These are phyloP conservation scores for Anacardium occidentale DNA, from an alignment of 345 rosid species.

Conservation along the genomic window DNA sequence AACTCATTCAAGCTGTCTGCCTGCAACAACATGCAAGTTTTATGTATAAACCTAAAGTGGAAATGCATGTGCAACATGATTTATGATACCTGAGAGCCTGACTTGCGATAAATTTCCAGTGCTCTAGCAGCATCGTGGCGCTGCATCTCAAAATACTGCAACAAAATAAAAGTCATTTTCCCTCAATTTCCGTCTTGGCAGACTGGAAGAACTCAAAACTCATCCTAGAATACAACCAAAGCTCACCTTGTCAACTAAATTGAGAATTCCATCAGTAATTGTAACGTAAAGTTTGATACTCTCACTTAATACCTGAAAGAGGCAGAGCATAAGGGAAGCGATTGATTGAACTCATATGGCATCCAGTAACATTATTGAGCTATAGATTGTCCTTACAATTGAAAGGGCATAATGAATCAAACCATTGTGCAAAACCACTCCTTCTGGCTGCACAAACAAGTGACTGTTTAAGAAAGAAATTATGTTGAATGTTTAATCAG, in stretches of 20 bases:
- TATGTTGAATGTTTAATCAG: too few relatives aligned
- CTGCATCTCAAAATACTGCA: slow-evolving; percentile 43
- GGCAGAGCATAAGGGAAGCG: background rate
- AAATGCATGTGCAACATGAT: background rate
- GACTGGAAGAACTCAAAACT: background rate
- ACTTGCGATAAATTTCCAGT: slow-evolving; percentile 39
- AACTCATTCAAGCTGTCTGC: slow-evolving; percentile 33
- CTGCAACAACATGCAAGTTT: slow-evolving; percentile 22
- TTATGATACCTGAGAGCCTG: slow-evolving; percentile 27
- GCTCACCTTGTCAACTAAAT: slow-evolving; percentile 39
- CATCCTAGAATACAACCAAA: background rate
- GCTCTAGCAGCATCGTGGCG: slow-evolving; percentile 30
- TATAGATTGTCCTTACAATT: slow-evolving; percentile 26
- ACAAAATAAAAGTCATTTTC: background rate
- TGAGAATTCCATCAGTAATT: slow-evolving; percentile 36
- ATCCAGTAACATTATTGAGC: background rate
- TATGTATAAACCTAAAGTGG: background rate
- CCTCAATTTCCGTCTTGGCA: background rate
- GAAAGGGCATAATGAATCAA: slow-evolving; percentile 39
- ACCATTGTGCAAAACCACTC: slow-evolving; percentile 26
- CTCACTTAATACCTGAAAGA: slow-evolving; percentile 36
- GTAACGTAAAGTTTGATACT: slow-evolving; percentile 33
- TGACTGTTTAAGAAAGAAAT: background rate
- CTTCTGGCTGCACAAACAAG: slow-evolving; percentile 40
- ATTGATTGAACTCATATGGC: background rate